phyloP scores from a whole-genome alignment of 2,329 filamentous ascomycete genomes.

The Phoma sp. region DNA sequence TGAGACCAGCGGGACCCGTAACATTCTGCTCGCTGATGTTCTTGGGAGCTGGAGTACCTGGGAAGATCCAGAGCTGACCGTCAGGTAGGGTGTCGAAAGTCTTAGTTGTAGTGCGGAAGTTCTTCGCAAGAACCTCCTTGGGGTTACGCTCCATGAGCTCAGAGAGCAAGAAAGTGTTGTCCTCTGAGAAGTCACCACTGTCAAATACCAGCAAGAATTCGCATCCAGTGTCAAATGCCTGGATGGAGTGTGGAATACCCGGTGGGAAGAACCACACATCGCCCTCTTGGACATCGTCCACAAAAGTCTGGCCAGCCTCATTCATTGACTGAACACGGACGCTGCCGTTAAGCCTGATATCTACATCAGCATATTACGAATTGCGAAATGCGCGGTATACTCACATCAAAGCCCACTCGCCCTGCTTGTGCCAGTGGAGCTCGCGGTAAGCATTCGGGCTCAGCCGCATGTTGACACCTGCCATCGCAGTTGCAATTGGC shows the following conservation, averaged over 20 bases:
- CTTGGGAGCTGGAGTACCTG: conserved; percentile 45
- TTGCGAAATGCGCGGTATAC: background rate
- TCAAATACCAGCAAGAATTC: conserved; percentile 65
- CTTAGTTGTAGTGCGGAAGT: conserved; percentile 48
- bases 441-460: conserved; percentile 62
- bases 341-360: conserved; percentile 53
- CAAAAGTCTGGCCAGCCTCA: conserved; percentile 55
- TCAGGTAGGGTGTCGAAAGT: conserved; percentile 48
- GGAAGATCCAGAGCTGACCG: conserved; percentile 52
- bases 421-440: conserved; percentile 65
- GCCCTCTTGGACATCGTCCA: conserved; percentile 49
- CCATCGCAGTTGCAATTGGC: conserved; percentile 50
- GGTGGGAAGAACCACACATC: conserved; percentile 48
- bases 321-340: conserved; percentile 60
- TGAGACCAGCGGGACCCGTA: conserved; percentile 45
- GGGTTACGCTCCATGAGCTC: conserved; percentile 58
- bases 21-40: conserved; percentile 54
- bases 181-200: conserved; percentile 63
- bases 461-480: conserved; percentile 52
- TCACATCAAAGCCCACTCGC: conserved; percentile 58
- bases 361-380: no score
- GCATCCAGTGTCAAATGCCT: conserved; percentile 60
- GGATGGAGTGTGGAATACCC: conserved; percentile 54
- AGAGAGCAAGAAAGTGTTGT: conserved; percentile 64
- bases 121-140: conserved; percentile 51